Evolutionary conservation across 2,329 filamentous ascomycete genomes (phyloP).

Genomic region (Madurella fahalii): DNA sequence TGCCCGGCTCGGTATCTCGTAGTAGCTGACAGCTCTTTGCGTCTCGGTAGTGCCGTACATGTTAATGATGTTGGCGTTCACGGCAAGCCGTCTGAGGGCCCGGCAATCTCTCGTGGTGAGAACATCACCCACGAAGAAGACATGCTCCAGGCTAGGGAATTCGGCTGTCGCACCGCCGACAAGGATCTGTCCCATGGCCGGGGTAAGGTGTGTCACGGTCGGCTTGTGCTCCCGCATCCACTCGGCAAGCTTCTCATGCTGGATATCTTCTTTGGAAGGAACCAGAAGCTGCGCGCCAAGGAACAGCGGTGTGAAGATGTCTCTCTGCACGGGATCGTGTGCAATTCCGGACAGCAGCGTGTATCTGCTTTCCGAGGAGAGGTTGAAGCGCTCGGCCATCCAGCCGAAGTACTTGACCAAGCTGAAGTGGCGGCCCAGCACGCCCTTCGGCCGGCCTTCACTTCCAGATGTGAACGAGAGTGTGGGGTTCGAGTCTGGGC

Average conservation of each 20-base stretch:
- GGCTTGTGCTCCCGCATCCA: conserved; percentile 77
- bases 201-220: conserved; percentile 84
- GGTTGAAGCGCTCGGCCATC: conserved; percentile 82
- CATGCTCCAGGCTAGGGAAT: conserved; percentile 72
- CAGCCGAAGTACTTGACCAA: conserved; percentile 84
- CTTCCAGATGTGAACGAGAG: conserved; percentile 59
- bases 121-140: conserved; percentile 90
- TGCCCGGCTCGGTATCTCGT: conserved; percentile 64
- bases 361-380: conserved; percentile 69
- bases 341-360: conserved; percentile 83
- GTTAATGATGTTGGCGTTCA: conserved; percentile 72
- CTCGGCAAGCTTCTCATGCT: conserved; percentile 78
- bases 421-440: conserved; percentile 80
- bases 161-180: conserved; percentile 76
- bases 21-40: conserved; percentile 76
- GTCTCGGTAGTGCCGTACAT: conserved; percentile 91
- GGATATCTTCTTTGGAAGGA: conserved; percentile 77
- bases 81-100: conserved; percentile 69
- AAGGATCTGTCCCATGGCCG: conserved; percentile 93
- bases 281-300: conserved; percentile 75
- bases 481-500: conserved; percentile 78
- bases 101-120: conserved; percentile 80
- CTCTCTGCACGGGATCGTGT: conserved; percentile 64
- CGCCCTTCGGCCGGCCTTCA: conserved; percentile 81
- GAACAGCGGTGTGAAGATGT: conserved; percentile 90